Conservation (phyloP, 495 filamentous ascomycete species). For the Penicillium robsamsonii region DNA sequence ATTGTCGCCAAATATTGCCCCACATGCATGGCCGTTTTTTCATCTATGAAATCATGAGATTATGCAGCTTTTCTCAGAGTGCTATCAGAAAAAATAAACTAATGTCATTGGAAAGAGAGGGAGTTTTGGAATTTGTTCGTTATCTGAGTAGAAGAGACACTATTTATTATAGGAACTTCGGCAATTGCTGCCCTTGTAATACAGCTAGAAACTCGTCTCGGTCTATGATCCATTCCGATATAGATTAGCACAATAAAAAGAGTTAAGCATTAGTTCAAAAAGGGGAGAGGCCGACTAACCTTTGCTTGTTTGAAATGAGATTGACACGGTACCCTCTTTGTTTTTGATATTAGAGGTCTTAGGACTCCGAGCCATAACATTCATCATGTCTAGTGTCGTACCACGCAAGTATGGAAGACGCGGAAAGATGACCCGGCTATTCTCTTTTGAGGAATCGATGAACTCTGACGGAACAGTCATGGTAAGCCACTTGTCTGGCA, state of each 20-base stretch:
- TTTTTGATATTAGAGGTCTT: slow-evolving; percentile 22
- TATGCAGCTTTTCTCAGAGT: background rate
- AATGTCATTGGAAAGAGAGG: no score
- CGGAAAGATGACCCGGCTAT: slow-evolving; percentile 28
- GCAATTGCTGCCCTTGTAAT: slow-evolving; percentile 12
- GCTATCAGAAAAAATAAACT: no score
- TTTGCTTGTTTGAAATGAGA: slow-evolving; percentile 27
- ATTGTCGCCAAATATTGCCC: background rate
- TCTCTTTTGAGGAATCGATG: slow-evolving; percentile 22
- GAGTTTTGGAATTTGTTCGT: background rate
- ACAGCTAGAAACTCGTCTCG: slow-evolving; percentile 28
- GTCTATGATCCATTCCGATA: slow-evolving; percentile 55
- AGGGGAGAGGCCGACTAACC: slow-evolving; percentile 20
- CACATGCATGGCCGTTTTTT: background rate
- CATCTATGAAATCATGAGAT: background rate
- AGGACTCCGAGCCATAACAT: slow-evolving; percentile 29
- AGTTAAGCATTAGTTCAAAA: background rate
- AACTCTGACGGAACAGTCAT: slow-evolving; percentile 17
- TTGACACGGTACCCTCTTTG: slow-evolving; percentile 32
- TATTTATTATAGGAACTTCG: slow-evolving; percentile 1
- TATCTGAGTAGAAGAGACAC: background rate
- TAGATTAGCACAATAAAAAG: background rate
- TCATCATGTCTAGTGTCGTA: slow-evolving; percentile 35
- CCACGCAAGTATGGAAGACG: slow-evolving; percentile 27
- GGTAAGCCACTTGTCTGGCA: slow-evolving; percentile 38